Base-by-base conservation (phyloP, 1,139 yeast genomes). In the Lodderomyces jiufengensis region DNA sequence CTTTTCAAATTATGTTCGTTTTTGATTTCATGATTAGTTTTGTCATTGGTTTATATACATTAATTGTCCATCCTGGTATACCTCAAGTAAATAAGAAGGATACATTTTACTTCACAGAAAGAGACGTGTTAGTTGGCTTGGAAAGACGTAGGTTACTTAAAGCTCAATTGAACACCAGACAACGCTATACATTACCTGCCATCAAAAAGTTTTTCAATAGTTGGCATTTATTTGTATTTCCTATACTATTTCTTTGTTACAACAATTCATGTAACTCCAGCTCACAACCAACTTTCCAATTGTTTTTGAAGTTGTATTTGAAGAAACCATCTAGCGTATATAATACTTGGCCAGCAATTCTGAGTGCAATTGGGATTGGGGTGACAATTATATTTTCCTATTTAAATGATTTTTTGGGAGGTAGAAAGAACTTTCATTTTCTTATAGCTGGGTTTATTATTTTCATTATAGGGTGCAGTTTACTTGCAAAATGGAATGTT, bases 181-280 rank as follows among this genome's bases (percentile, higher is more conserved):
- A 62, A 33, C 63, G 57, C 27, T 71, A 67, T 46, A 63, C 75
- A 2, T 57, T 61, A 61, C 42, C 47, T 3, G 64, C 66, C 40
- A 56, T 70, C 36, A 69, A 63, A 47, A 35, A 62, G 1, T 67
- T 70, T 44, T 69, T 71, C 55, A 59, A 52, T 38, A 65, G 76
- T 6, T 73, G 78, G 77, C 77, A 72, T 47, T 54, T 71, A 8
- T 70, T 51, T 33, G 63, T 73, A 3, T 72, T 73, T 49, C 78
- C 79, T 1, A 33, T 68, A 1, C 39, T 73, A n/a, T 74, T 72
- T 47, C 58, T 74, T 41, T 62, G 73, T 21, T 76, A 71, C 54
- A 75, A 76, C 50, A 73, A 73, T 45, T 33, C 71, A 3, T 58
- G 75, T 52, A 46, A 65, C 18, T 74, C 77, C 8, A 51, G 32